Conservation (phyloP, 345 rosid species). For the Dovyalis caffra region DNA sequence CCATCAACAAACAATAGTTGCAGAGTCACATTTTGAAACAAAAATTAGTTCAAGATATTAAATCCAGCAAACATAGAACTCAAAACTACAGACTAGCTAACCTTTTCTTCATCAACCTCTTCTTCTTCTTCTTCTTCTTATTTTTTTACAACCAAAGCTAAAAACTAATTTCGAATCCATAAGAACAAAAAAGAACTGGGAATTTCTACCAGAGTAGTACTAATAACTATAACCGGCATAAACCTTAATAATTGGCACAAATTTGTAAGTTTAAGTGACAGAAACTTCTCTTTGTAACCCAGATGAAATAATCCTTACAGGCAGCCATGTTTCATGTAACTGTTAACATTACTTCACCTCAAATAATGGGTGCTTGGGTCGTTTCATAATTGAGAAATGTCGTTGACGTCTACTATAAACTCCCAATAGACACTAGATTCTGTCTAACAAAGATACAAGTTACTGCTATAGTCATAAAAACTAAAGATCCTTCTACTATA, state of each 20-base stretch:
- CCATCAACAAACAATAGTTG: neutral
- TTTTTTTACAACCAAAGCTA: neutral
- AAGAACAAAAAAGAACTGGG: neutral
- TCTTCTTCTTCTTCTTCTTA: neutral
- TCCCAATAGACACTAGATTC: neutral
- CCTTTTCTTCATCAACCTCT: neutral
- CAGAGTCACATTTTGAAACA: slow-evolving; percentile 1
- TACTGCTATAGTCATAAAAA: neutral
- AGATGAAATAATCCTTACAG: neutral
- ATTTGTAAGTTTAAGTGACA: neutral
- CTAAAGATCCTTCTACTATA: neutral
- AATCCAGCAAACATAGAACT: neutral
- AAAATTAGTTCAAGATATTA: neutral
- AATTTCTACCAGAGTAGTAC: neutral
- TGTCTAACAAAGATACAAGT: neutral
- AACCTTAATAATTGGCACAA: neutral
- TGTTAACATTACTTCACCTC: neutral
- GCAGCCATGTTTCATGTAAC: neutral
- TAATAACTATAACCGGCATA: neutral
- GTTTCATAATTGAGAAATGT: neutral
- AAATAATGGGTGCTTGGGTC: neutral
- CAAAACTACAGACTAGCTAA: neutral
- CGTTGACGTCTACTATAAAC: neutral
- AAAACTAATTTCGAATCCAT: neutral
- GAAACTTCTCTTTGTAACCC: neutral